Conservation (phyloP, 1,139 yeast genomes). For the Geotrichum siamense region DNA sequence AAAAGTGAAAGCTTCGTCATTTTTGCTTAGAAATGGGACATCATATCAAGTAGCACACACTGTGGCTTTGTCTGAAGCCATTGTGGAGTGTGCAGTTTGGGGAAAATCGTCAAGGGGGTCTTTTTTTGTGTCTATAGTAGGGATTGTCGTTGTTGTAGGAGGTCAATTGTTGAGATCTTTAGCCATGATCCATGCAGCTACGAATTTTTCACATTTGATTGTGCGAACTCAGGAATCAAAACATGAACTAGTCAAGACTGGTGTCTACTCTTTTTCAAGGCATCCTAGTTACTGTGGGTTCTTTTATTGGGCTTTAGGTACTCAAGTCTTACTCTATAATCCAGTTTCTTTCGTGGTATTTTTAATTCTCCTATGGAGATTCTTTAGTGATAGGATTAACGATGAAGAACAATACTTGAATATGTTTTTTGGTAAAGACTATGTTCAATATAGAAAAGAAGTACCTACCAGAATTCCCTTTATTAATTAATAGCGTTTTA, state of each 20-base stretch:
- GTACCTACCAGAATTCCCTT: constrained; percentile 63
- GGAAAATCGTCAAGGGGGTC: not conserved
- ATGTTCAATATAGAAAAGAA: constrained; percentile 44
- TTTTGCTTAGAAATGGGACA: constrained; percentile 63
- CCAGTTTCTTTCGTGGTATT: constrained; percentile 48
- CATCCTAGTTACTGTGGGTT: constrained; percentile 93
- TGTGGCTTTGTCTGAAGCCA: constrained; percentile 45
- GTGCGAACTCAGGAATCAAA: constrained; percentile 46
- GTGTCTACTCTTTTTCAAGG: constrained; percentile 58
- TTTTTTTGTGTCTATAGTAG: constrained; percentile 31
- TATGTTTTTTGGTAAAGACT: constrained; percentile 62
- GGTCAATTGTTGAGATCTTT: constrained; percentile 66
- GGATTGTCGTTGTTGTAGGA: constrained; percentile 41
- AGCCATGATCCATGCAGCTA: constrained; percentile 85
- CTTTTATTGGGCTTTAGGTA: constrained; percentile 89
- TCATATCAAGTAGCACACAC: constrained; percentile 59
- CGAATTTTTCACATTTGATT: constrained; percentile 79
- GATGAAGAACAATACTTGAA: constrained; percentile 61
- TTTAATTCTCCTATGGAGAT: constrained; percentile 48
- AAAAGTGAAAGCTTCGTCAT: constrained; percentile 67
- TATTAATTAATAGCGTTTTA: constrained; percentile 31
- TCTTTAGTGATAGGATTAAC: constrained; percentile 58
- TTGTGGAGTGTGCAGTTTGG: constrained; percentile 27
- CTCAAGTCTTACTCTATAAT: constrained; percentile 65
- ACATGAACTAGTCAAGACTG: constrained; percentile 64